Evolutionary conservation across 1,139 yeast genomes (phyloP), one percentile per base, ranked within the genome.

Genomic region (Candida neerlandica): DNA sequence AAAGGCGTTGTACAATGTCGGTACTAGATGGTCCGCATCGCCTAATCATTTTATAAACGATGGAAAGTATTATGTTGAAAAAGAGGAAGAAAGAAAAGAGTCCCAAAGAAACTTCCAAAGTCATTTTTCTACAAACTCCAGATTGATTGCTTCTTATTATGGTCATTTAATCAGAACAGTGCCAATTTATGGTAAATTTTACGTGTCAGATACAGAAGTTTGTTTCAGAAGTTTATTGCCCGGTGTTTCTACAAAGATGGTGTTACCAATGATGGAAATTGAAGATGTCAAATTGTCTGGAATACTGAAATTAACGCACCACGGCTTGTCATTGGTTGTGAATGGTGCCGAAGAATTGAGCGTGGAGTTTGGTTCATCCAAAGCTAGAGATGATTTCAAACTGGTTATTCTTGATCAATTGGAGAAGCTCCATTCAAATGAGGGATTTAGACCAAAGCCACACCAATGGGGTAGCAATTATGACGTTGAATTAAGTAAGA

Each of bases 151-250:
- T 0, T 77, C 90, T 1, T 92, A 89, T 61, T 85, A 81, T 60
- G 79, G 88, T 6, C 89, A 89, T 65, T 66, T 91, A 27, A 84
- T 81, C 53, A 80, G 87, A 55, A 80, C 87, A 2, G 67, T 89
- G 15, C 96, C 97, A 0, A 73, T 86, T 4, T 89, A 88, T 66
- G 98, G 98, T 2, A 89, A 89, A 61, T 62, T 92, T 2, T 90
- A 90, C 60, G 62, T 92, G 16, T 89, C 96, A 1, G 73, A 77
- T 23, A 75, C 75, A 34, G 82, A 78, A 53, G 63, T 92, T 15
- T 91, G 97, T 55, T 92, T 88, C 66, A 74, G 96, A 52, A 86
- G 96, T 47, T 71, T 89, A 43, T 63, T 90, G 5, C 96, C 96
- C 0, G 96, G 96, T 0, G 79, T 87, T 0, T 78, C 81, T 38